A percentile compares a stretch with the other conserved stretches of the same genome.
phyloP scores from a whole-genome alignment of 208 protist genomes.

The Herpetomonas tarakana region DNA sequence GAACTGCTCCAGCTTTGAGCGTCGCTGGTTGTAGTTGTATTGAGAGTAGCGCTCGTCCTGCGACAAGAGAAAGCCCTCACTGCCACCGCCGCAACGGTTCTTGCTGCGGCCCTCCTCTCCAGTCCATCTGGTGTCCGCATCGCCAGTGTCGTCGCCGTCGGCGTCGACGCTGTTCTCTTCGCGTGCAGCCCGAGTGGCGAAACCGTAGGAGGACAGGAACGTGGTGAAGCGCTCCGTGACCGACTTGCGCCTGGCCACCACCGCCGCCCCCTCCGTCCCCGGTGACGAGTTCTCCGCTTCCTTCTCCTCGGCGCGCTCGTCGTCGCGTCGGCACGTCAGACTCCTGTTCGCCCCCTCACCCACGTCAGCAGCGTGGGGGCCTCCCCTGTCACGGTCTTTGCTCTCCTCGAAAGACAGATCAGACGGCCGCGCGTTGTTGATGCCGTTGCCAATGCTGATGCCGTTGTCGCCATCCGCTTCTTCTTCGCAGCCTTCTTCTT shows the following conservation, averaged over 20 bases:
- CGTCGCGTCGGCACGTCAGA: no score
- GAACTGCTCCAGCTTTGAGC: slow-evolving; percentile 5
- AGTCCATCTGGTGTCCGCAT: neutral
- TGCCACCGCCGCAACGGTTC: neutral
- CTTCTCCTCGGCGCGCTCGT: no score
- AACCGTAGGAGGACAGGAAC: slow-evolving; percentile 5
- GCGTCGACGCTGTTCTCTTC: slow-evolving; percentile 1
- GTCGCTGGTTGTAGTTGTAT: slow-evolving; percentile 2
- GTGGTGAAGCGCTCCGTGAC: neutral
- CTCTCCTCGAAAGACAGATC: no score
- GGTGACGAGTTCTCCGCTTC: no score
- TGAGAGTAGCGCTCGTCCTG: slow-evolving; percentile 6
- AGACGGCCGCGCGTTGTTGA: no score
- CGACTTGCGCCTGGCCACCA: neutral
- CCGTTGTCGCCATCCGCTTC: no score
- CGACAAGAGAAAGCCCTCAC: neutral
- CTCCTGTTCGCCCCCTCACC: no score
- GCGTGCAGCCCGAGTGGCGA: neutral
- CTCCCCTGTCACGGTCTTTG: no score
- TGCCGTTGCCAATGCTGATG: no score
- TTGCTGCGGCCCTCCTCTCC: neutral
- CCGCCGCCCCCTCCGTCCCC: no score
- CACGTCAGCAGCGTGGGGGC: no score
- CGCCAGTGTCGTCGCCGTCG: neutral
- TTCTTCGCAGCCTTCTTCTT: no score